phyloP scores from a whole-genome alignment of 2,329 filamentous ascomycete species.

The Aspergillus sp. region DNA sequence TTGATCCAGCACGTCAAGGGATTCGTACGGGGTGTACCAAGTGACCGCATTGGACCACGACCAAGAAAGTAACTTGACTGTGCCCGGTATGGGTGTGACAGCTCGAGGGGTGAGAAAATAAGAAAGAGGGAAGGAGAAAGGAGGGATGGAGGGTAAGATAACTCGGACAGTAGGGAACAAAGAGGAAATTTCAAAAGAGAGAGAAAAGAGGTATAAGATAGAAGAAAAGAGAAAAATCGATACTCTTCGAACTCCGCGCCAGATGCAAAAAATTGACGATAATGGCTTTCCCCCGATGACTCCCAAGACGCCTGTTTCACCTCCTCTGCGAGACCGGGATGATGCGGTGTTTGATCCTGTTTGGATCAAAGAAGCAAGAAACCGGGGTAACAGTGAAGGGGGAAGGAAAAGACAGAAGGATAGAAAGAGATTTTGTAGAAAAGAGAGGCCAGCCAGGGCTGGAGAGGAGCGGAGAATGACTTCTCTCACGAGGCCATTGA shows the following conservation, averaged over 20 bases:
- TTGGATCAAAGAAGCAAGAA: background rate
- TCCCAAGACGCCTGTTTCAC: conserved; percentile 34
- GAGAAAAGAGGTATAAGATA: conserved; percentile 12
- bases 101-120: conserved; percentile 1
- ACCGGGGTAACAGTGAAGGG: background rate
- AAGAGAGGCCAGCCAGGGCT: conserved; percentile 10
- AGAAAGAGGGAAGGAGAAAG: background rate
- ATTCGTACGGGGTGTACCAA: too few species aligned
- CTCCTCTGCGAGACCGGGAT: conserved; percentile 23
- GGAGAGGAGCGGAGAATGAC: conserved; percentile 14
- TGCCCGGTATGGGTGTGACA: too few species aligned
- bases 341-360: conserved; percentile 10
- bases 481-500: conserved; percentile 41
- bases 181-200: conserved; percentile 13
- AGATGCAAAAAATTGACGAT: conserved; percentile 30
- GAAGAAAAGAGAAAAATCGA: conserved; percentile 22
- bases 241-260: conserved; percentile 24
- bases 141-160: background rate
- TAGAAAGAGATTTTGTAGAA: conserved; percentile 6
- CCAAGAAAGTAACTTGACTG: too few species aligned
- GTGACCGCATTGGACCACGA: too few species aligned
- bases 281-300: conserved; percentile 22
- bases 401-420: conserved; percentile 2
- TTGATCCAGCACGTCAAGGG: too few species aligned
- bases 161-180: conserved; percentile 17